Evolutionary conservation across 2,329 filamentous ascomycete species (phyloP).

Genomic region (Arthroderma sp.): DNA sequence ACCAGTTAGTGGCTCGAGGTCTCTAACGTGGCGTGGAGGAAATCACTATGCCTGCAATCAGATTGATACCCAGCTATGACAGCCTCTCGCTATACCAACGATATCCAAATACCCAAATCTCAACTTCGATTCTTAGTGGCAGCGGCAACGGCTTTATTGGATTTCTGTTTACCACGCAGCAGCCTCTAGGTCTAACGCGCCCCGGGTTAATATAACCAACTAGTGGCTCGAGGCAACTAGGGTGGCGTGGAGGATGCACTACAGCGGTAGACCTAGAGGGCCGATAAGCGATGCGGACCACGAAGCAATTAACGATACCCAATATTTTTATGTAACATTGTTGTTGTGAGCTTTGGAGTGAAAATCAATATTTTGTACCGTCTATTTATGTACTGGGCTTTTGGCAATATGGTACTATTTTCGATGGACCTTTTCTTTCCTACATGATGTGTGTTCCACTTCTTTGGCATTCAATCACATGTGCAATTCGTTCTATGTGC

Average conservation of each 20-base stretch:
- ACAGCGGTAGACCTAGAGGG: background rate
- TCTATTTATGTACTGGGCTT: no score
- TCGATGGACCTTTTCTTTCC: no score
- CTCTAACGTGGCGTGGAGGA: constrained; percentile 2
- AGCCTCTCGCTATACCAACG: background rate
- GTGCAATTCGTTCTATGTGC: no score
- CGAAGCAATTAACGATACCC: background rate
- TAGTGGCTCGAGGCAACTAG: constrained; percentile 1
- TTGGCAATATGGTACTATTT: no score
- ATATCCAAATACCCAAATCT: background rate
- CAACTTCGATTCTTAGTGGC: background rate
- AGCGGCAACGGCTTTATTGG: background rate
- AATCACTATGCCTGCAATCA: background rate
- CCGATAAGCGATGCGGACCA: background rate
- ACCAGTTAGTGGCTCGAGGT: constrained; percentile 4
- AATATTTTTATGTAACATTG: background rate
- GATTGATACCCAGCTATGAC: background rate
- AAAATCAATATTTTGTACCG: no score
- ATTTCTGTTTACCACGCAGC: background rate
- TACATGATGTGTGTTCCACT: no score
- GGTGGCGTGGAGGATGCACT: constrained; percentile 1
- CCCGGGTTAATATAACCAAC: background rate
- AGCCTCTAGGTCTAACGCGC: background rate
- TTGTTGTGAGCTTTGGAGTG: no score
- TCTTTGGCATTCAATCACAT: no score